Percentiles rank a stretch among this genome's conserved stretches.
Conservation (phyloP, 257 asterid species). For the Penstemon eatonii region DNA sequence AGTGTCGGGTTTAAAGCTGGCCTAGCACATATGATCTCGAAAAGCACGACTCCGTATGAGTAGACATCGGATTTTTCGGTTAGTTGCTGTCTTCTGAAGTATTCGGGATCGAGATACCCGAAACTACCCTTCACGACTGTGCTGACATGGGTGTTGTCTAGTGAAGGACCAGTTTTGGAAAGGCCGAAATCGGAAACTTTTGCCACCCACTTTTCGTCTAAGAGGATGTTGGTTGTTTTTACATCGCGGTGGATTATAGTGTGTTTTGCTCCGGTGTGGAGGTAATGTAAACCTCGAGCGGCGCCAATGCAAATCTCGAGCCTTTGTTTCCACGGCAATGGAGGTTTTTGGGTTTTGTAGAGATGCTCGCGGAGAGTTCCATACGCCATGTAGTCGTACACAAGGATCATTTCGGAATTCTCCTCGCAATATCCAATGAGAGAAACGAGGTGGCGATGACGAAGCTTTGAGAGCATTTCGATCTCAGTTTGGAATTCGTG, state of each 20-base stretch:
- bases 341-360: slow-evolving; percentile 31
- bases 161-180: slow-evolving; percentile 35
- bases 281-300: slow-evolving; percentile 46
- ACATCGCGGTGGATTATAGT: slow-evolving; percentile 52
- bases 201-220: slow-evolving; percentile 41
- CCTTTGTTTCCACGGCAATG: slow-evolving; percentile 45
- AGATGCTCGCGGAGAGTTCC: slow-evolving; percentile 56
- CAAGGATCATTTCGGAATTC: slow-evolving; percentile 44
- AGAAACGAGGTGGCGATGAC: slow-evolving; percentile 41
- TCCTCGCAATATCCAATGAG: slow-evolving; percentile 49
- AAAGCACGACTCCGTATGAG: slow-evolving; percentile 44
- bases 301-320: slow-evolving; percentile 48
- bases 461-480: slow-evolving; percentile 39
- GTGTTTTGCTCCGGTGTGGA: slow-evolving; percentile 46
- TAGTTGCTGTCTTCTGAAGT: slow-evolving; percentile 40
- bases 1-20: slow-evolving; percentile 37
- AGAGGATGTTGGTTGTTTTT: slow-evolving; percentile 44
- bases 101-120: slow-evolving; percentile 48
- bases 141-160: slow-evolving; percentile 39
- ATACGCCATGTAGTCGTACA: slow-evolving; percentile 45
- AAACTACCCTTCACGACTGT: slow-evolving; percentile 51
- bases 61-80: slow-evolving; percentile 48
- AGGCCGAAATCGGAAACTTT: slow-evolving; percentile 50
- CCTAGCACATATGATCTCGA: slow-evolving; percentile 40
- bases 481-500: slow-evolving; percentile 43